Evolutionary conservation across 768 basidiomycete species (phyloP).

Genomic region (Suillus decipiens): DNA sequence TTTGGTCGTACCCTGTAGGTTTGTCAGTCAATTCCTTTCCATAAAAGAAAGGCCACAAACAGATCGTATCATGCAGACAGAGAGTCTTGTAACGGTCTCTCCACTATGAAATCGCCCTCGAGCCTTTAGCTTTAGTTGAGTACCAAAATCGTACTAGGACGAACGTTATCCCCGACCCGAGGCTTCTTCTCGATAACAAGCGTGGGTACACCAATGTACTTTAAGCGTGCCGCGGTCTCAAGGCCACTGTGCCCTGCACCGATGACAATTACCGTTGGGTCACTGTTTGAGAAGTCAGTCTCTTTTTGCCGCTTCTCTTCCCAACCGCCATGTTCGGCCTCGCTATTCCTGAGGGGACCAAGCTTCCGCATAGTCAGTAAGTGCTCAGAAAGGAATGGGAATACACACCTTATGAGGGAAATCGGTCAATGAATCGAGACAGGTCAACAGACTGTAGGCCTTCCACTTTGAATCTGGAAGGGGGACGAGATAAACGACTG

Average conservation of each 20-base stretch:
- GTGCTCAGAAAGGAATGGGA: background rate
- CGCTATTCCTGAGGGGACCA: conserved; percentile 44
- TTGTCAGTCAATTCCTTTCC: background rate
- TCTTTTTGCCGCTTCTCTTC: conserved; percentile 43
- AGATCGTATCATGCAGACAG: conserved; percentile 54
- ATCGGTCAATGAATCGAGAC: conserved; percentile 57
- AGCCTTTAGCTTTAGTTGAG: background rate
- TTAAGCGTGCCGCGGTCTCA: conserved; percentile 64
- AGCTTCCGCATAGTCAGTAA: conserved; percentile 15
- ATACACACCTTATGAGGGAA: conserved; percentile 48
- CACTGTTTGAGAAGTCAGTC: conserved; percentile 45
- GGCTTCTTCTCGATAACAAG: conserved; percentile 58
- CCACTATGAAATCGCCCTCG: conserved; percentile 38
- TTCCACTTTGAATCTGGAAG: conserved; percentile 50
- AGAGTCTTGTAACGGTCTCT: conserved; percentile 37
- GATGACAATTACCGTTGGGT: conserved; percentile 61
- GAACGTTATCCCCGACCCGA: conserved; percentile 49
- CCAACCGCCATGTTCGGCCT: conserved; percentile 59
- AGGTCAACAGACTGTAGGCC: conserved; percentile 60
- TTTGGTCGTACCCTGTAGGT: conserved; percentile 49
- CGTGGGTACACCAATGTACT: conserved; percentile 52
- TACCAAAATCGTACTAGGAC: background rate
- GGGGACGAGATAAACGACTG: conserved; percentile 56
- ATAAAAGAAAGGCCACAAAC: conserved; percentile 28
- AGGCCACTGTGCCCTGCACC: conserved; percentile 73